These are phyloP conservation scores for Candida glucosophila DNA, from an alignment of 1,139 yeast species.

Conservation along the genomic window DNA sequence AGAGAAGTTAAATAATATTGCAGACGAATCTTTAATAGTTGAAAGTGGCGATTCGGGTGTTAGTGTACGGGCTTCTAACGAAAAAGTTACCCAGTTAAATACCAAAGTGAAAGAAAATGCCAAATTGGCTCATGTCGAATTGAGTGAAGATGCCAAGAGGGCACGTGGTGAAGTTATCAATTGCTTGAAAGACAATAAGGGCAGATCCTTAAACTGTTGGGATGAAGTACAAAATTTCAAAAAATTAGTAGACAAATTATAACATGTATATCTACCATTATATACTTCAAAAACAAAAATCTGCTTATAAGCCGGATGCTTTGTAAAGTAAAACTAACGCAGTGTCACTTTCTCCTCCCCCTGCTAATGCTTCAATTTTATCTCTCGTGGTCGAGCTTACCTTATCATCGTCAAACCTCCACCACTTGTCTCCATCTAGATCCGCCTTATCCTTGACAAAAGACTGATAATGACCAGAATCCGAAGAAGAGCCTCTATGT, in stretches of 20 bases:
- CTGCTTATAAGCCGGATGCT: constrained; percentile 44
- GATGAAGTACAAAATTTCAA: constrained; percentile 75
- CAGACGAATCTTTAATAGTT: constrained; percentile 34
- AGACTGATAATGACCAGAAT: constrained; percentile 94
- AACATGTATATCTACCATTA: constrained; percentile 4
- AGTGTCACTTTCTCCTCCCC: constrained; percentile 97
- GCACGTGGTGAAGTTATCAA: constrained; percentile 52
- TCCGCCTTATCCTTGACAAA: constrained; percentile 69
- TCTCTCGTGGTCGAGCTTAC: constrained; percentile 72
- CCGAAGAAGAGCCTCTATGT: constrained; percentile 93
- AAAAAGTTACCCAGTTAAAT: constrained; percentile 35
- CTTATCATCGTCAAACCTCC: constrained; percentile 89
- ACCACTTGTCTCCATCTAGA: constrained; percentile 70
- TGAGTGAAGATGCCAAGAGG: constrained; percentile 20
- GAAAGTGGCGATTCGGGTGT: constrained; percentile 20
- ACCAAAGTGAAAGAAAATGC: constrained; percentile 40
- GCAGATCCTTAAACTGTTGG: constrained; percentile 79
- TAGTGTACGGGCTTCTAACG: constrained; percentile 27
- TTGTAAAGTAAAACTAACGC: constrained; percentile 84
- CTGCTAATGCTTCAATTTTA: constrained; percentile 76
- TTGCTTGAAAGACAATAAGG: constrained; percentile 64
- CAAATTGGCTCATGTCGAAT: constrained; percentile 31
- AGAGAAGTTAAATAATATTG: constrained; percentile 43
- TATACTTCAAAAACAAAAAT: neutral
- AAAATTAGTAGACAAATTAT: constrained; percentile 33